Base-by-base conservation (phyloP, 306 rosid species). In the Dalbergia oliveri region DNA sequence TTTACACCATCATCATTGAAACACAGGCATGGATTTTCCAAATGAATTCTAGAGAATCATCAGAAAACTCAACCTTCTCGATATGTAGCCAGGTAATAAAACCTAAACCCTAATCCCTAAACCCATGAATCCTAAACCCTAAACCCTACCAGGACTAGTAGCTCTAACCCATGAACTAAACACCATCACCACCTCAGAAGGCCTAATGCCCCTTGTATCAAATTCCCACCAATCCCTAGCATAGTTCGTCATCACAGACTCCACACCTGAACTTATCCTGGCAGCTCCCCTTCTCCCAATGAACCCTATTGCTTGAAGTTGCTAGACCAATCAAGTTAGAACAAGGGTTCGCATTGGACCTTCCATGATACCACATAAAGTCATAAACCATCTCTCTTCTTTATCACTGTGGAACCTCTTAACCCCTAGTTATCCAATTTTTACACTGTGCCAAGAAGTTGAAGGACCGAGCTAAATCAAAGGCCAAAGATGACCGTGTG, bases 331-430 rank as follows among this genome's bases (percentile, higher is more conserved):
- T 83, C 58, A 76, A 84, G 61, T 87, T 93, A 62, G 34, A 73
- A 60, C 77, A 84, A 9, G 91, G 84, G 18, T 81, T 44, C 39
- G 83, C 86, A 21, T 76, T 85, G 3, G 91, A 75, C 77, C 79
- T 86, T 5, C 97, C 98, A 75, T 86, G 80, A 53, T 91, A 91
- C 97, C 98, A 90, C 94, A 88, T 91, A n/a, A n/a, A n/a, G n/a
- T n/a, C n/a, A n/a, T n/a, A 85, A 86, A 87, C 98, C 97, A 93
- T 73, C 94, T 86, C 84, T 91, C 94, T 81, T 90, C 94, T 71
- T 91, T 90, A 31, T 93, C 98, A 14, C 91, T 80, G 9, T 85
- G 89, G 63, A 90, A 93, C 86, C 94, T 82, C 82, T 91, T 91
- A 79, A 91, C 93, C 9, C 91, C 93, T 0, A 92, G 97, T 1